Percentiles rank a stretch among this genome's conserved stretches.
These are phyloP conservation scores for Aspergillus ellipticus DNA, from an alignment of 495 filamentous ascomycete species.

Conservation along the genomic window DNA sequence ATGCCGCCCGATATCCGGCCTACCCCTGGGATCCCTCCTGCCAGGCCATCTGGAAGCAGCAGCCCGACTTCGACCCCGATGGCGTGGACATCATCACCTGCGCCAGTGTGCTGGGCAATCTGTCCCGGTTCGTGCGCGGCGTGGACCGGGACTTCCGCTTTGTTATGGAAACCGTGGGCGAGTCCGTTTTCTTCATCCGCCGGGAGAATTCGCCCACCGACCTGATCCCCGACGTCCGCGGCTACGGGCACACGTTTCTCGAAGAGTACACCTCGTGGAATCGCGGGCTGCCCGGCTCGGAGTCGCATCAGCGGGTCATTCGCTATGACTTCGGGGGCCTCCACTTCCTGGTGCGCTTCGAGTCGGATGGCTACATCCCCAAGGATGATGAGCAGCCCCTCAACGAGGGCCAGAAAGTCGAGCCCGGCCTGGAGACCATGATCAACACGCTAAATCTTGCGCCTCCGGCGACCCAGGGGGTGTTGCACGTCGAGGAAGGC, in stretches of 20 bases:
- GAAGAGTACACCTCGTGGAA: neutral
- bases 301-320: neutral
- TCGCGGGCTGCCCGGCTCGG: neutral
- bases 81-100: slow-evolving; percentile 60
- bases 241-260: neutral
- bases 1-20: neutral
- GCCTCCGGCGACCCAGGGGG: too few relatives aligned
- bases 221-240: slow-evolving; percentile 42
- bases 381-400: too few relatives aligned
- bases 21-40: neutral
- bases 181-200: slow-evolving; percentile 61
- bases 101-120: slow-evolving; percentile 55
- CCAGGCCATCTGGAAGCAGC: neutral
- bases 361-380: too few relatives aligned
- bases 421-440: too few relatives aligned
- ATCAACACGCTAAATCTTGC: too few relatives aligned
- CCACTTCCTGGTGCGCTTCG: too few relatives aligned
- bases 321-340: neutral
- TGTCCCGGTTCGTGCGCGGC: slow-evolving; percentile 50
- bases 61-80: neutral
- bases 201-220: slow-evolving; percentile 53
- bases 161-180: slow-evolving; percentile 54
- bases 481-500: too few relatives aligned
- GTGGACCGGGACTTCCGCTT: slow-evolving; percentile 53
- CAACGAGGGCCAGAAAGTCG: too few relatives aligned